Conservation (phyloP, 2,329 filamentous ascomycete species). For the Bipolaris oryzae region DNA sequence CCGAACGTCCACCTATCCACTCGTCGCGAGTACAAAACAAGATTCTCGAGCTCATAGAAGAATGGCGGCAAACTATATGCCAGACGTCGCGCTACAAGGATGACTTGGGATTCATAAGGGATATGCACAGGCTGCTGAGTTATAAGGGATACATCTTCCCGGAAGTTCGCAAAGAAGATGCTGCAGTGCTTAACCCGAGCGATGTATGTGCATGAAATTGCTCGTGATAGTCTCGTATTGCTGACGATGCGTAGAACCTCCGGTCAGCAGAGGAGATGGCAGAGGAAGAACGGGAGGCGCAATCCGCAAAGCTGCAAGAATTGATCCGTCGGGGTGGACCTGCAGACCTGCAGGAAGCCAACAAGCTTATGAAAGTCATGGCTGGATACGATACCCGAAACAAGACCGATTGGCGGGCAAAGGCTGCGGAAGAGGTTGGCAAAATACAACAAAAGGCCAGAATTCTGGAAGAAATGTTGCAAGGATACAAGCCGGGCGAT, state of each 20-base stretch:
- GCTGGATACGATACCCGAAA: slow-evolving; percentile 93
- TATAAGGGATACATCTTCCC: slow-evolving; percentile 98
- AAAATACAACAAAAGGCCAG: slow-evolving; percentile 96
- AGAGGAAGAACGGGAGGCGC: slow-evolving; percentile 90
- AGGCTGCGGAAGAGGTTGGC: slow-evolving; percentile 91
- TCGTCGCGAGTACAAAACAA: slow-evolving; percentile 85
- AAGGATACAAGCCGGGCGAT: slow-evolving; percentile 81
- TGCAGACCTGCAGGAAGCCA: slow-evolving; percentile 94
- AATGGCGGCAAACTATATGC: slow-evolving; percentile 98
- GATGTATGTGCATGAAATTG: slow-evolving; percentile 70
- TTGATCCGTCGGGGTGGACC: slow-evolving; percentile 90
- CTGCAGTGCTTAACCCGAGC: slow-evolving; percentile 93
- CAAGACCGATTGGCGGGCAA: slow-evolving; percentile 97
- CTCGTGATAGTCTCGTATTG: neutral
- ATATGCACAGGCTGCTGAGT: slow-evolving; percentile 94
- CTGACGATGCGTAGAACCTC: slow-evolving; percentile 69
- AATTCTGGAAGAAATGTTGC: slow-evolving; percentile 89
- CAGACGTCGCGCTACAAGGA: slow-evolving; percentile 98
- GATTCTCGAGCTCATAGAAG: slow-evolving; percentile 95
- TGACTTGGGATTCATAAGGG: slow-evolving; percentile 91
- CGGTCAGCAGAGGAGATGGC: slow-evolving; percentile 99
- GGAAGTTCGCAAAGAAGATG: slow-evolving; percentile 89
- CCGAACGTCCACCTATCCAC: slow-evolving; percentile 87
- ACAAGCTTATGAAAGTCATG: slow-evolving; percentile 99
- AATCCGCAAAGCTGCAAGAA: slow-evolving; percentile 98